Base-by-base conservation (phyloP, 2,329 filamentous ascomycete species). In the Hortaea sp. region DNA sequence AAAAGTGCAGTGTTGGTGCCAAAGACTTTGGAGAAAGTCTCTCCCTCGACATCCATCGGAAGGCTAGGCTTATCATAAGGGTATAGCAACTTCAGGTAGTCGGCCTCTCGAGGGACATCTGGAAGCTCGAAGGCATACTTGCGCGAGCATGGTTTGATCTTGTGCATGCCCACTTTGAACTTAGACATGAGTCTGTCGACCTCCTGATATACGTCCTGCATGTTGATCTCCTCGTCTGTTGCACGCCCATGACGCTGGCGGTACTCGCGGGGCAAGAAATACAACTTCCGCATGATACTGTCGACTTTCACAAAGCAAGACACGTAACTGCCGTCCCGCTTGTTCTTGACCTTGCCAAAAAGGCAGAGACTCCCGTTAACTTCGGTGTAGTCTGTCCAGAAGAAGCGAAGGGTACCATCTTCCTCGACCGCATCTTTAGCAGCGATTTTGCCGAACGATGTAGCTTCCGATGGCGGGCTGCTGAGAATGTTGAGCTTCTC, bases 251-350 rank as follows among this genome's bases (percentile, higher is more conserved):
- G 69, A 45, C 70, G 71, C 34, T 73, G 61, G 46, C 78, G 75
- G 52, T 74, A 60, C 53, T 88, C 74, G 39, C 92, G 84, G 5
- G 92, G 92, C 35, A 98, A 72, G 62, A 98, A 98, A 66, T 83
- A 98, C 0, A 98, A 75, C 61, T 94, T 97, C 49, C 92, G 80
- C 45, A 94, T 67, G 49, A 98, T 85, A 56, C 95, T 95, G 71
- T 98, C 89, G 13, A 98, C 74, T 66, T 97, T 97, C 64, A 95
- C 78, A 59, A 98, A 97, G 59, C 88, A 94, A 67, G 92, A 98
- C 49, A 88, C 84, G 62, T 86, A 89, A 39, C 74, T 73, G 43
- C 78, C 81, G 1, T 79, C 86, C 58, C 81, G 84, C 66, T 89
- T 95, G 69, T 95, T 88, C 58, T 88, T 81, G 27, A 95, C 90